These are phyloP conservation scores for Colletotrichum sublineola DNA, from an alignment of 2,329 filamentous ascomycete genomes.

Conservation along the genomic window DNA sequence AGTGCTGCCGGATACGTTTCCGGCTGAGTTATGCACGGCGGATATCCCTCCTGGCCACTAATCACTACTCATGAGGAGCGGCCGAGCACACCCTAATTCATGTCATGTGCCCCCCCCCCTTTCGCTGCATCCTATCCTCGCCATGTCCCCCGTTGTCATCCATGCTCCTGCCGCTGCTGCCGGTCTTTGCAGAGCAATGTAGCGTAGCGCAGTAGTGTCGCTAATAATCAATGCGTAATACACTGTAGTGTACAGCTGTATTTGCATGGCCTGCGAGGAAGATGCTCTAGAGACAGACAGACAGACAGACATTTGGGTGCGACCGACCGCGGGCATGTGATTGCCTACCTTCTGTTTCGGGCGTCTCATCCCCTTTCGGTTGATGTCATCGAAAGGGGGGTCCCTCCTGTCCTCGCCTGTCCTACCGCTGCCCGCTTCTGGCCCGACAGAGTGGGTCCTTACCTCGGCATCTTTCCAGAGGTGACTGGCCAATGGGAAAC, in stretches of 20 bases:
- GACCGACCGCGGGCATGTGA: conserved; percentile 34
- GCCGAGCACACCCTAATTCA: too few species aligned
- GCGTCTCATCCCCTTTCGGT: conserved; percentile 18
- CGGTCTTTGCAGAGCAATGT: not conserved
- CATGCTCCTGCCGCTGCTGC: not conserved
- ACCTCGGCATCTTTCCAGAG: conserved; percentile 35
- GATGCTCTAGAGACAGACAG: too few species aligned
- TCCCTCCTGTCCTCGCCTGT: not conserved
- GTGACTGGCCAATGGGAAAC: conserved; percentile 17
- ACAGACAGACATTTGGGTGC: conserved; percentile 3
- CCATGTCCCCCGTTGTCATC: conserved; percentile 15
- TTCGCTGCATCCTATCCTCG: not conserved
- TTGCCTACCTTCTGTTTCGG: conserved; percentile 33
- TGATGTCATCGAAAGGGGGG: conserved; percentile 39
- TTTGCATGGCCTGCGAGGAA: not conserved
- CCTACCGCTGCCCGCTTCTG: conserved; percentile 10
- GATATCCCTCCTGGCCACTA: too few species aligned
- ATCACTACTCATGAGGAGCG: too few species aligned
- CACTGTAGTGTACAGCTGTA: too few species aligned
- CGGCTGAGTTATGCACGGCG: too few species aligned
- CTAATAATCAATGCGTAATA: too few species aligned
- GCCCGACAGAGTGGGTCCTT: conserved; percentile 16
- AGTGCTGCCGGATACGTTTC: too few species aligned
- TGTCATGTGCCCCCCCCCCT: conserved; percentile 29
- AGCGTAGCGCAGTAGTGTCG: too few species aligned